Conservation (phyloP, 139 green algal genomes). For the Dunaliella primolecta region DNA sequence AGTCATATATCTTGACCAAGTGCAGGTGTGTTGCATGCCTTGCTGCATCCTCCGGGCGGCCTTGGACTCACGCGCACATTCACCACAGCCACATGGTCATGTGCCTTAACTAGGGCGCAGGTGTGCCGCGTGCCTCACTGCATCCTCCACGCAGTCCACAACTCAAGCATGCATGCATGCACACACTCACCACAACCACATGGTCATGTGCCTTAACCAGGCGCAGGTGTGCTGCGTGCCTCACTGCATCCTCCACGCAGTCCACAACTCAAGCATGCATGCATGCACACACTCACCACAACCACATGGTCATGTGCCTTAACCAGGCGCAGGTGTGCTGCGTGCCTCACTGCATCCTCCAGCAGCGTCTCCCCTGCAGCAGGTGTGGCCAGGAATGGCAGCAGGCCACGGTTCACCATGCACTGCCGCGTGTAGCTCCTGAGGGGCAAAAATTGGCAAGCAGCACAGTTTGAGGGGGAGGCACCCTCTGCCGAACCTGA, state of each 20-base stretch:
- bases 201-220: slow-evolving; percentile 68
- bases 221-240: slow-evolving; percentile 43
- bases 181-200: slow-evolving; percentile 52
- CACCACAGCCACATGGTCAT: slow-evolving; percentile 70
- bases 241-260: slow-evolving; percentile 74
- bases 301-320: slow-evolving; percentile 71
- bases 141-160: no score
- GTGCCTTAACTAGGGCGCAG: slow-evolving; percentile 58
- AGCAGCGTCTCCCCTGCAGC: slow-evolving; percentile 58
- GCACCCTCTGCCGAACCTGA: no score
- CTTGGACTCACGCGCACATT: neutral
- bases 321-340: slow-evolving; percentile 51
- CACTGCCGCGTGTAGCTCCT: slow-evolving; percentile 71
- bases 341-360: slow-evolving; percentile 68
- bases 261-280: no score
- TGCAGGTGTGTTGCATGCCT: no score
- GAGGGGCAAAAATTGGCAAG: neutral
- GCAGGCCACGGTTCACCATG: slow-evolving; percentile 70
- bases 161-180: neutral
- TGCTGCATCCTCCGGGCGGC: no score
- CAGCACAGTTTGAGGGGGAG: no score
- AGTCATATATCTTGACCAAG: no score
- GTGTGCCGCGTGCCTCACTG: slow-evolving; percentile 49
- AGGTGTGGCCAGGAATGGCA: slow-evolving; percentile 82
- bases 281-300: slow-evolving; percentile 30